Evolutionary conservation across 2,329 filamentous ascomycete genomes (phyloP).

Genomic region (Verticillium albo-atrum): DNA sequence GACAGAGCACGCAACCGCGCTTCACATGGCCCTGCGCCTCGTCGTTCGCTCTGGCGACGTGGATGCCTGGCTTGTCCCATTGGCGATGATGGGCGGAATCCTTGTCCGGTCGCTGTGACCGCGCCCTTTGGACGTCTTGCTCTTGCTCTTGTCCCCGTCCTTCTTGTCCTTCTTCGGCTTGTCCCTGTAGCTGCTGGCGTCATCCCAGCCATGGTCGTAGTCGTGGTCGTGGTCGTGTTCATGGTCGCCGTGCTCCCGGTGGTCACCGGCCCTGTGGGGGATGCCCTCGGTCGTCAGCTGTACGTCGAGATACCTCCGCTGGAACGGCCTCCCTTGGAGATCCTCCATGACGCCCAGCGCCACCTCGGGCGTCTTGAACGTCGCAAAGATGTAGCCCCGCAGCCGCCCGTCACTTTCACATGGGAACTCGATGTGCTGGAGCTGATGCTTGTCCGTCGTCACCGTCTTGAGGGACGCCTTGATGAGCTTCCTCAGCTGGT

Average conservation of each 20-base stretch:
- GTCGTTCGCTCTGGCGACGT: not conserved
- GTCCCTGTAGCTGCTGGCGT: not conserved
- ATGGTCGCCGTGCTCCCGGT: too few relatives aligned
- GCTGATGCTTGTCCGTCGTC: slow-evolving; percentile 2
- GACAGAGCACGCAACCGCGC: not conserved
- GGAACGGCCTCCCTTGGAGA: slow-evolving; percentile 2
- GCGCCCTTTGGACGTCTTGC: not conserved
- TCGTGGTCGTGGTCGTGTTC: too few relatives aligned
- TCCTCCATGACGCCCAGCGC: not conserved
- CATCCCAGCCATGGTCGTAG: not conserved
- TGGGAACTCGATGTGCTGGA: slow-evolving; percentile 6
- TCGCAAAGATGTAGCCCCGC: slow-evolving; percentile 4
- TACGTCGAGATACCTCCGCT: slow-evolving; percentile 1
- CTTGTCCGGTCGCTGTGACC: not conserved
- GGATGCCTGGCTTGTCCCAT: not conserved
- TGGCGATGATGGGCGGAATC: not conserved
- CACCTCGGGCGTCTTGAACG: slow-evolving; percentile 1
- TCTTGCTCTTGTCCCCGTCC: not conserved
- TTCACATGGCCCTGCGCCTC: not conserved
- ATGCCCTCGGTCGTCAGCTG: not conserved
- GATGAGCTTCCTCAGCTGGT: slow-evolving; percentile 5
- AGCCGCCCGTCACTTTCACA: slow-evolving; percentile 1
- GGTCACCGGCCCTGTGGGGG: too few relatives aligned
- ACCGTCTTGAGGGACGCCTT: not conserved
- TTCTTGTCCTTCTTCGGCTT: not conserved